These are phyloP conservation scores for Aspergillus sp. DNA, from an alignment of 2,329 filamentous ascomycete genomes.

Conservation along the genomic window DNA sequence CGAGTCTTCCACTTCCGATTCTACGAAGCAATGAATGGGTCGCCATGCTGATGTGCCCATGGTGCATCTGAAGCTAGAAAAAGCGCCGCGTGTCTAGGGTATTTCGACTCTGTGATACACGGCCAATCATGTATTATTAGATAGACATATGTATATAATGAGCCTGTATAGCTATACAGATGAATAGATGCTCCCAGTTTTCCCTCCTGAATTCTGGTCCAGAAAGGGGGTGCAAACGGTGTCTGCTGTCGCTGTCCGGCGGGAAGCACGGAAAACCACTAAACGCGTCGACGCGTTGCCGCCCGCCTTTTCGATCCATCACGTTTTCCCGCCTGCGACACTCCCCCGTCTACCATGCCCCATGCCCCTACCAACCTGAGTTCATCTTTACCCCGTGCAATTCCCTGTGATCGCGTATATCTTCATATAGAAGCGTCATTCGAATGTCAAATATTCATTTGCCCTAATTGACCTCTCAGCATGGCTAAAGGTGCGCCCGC, in stretches of 20 bases:
- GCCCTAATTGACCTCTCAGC: constrained; percentile 7
- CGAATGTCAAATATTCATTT: background rate
- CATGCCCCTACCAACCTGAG: background rate
- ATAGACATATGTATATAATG: constrained; percentile 5
- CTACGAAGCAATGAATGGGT: constrained; percentile 37
- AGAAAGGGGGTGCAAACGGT: background rate
- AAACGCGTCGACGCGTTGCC: constrained; percentile 40
- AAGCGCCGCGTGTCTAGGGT: background rate
- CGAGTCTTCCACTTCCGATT: background rate
- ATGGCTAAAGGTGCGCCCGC: constrained; percentile 40
- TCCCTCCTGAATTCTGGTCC: background rate
- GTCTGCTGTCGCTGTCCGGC: background rate
- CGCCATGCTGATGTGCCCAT: constrained; percentile 25
- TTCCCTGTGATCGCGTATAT: background rate
- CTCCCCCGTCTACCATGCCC: background rate
- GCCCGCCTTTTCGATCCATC: constrained; percentile 21
- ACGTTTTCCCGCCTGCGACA: background rate
- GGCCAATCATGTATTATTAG: constrained; percentile 10
- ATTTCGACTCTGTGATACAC: background rate
- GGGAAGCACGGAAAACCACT: constrained; percentile 24
- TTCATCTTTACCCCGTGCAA: background rate
- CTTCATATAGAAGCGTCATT: background rate
- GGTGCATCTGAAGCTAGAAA: background rate
- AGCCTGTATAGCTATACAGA: constrained; percentile 10
- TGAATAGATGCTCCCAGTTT: background rate